Base-by-base conservation (phyloP, 441 rosid genomes). In the Corymbia citriodora region DNA sequence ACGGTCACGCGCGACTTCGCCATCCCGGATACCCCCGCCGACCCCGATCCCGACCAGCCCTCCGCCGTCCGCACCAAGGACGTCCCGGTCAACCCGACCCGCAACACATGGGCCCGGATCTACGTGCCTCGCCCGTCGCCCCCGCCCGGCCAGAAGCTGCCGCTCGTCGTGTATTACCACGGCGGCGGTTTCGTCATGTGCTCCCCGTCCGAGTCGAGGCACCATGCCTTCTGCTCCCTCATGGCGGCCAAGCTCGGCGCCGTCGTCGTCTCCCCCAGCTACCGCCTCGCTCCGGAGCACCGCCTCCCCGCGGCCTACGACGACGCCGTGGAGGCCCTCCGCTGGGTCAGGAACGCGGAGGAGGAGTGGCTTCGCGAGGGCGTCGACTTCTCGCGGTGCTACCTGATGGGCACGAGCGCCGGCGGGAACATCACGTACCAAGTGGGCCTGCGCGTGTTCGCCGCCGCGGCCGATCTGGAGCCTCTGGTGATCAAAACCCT, bases 271-370 rank as follows among this genome's bases (percentile, higher is more conserved):
- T 89, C 96, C 13, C 89, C 93, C 33, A 92, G 90, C 7, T 94
- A 96, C 92, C 94, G 95, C 19, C 90, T 95, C 21, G 95, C 96
- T 15, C 96, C 96, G 0, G 97, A 95, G 94, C 92, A 95, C 88
- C 92, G 95, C 12, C 94, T 96, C 23, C 97, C 97, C 7, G 93
- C 95, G 1, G 97, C 96, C 21, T 95, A 92, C 88, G 95, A 95
- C 1, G 95, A 96, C 63, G 96, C 93, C 0, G 7, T 87, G 21
- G 96, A 95, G 27, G 94, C 94, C 5, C 54, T 95, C 33, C 87
- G 85, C 18, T 93, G 90, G 93, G 90, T 95, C 49, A 89, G 57
- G 89, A 61, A 90, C 52, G 57, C 85, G 68, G 85, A 55, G 8
- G 95, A 94, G 2, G 93, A 87, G 12, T 94, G 96, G 96, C 81